These are phyloP conservation scores for Rhodotorula taiwanensis DNA, from an alignment of 768 basidiomycete genomes.

Conservation along the genomic window DNA sequence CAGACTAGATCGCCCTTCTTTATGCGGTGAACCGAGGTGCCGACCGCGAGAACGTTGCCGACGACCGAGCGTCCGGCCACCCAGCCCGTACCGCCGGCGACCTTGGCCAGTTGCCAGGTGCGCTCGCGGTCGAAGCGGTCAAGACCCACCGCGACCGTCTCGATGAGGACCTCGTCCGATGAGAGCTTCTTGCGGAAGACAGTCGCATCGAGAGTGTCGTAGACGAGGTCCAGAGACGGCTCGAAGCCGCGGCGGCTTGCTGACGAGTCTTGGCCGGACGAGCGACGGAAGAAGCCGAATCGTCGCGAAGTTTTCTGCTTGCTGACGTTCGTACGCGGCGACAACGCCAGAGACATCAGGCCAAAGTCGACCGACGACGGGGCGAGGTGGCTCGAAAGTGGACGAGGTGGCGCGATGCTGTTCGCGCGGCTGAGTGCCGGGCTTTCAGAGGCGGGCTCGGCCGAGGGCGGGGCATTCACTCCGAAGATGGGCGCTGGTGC, in stretches of 20 bases:
- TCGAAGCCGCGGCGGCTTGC: conserved; percentile 4
- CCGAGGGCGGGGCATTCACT: not conserved
- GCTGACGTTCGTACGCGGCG: conserved; percentile 14
- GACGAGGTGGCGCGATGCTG: not conserved
- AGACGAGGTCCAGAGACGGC: conserved; percentile 18
- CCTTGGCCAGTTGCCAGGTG: conserved; percentile 32
- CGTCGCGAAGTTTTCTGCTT: conserved; percentile 29
- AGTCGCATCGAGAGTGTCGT: conserved; percentile 17
- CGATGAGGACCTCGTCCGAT: conserved; percentile 38
- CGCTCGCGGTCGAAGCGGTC: conserved; percentile 38
- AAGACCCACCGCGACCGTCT: conserved; percentile 39
- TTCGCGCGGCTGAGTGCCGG: not conserved
- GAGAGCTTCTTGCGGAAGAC: conserved; percentile 19
- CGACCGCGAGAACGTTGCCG: conserved; percentile 40
- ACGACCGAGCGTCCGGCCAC: conserved; percentile 40
- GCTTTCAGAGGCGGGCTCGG: not conserved
- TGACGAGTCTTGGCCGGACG: conserved; percentile 3
- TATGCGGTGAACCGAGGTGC: conserved; percentile 22
- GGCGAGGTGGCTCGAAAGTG: not conserved
- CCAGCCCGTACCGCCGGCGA: conserved; percentile 34
- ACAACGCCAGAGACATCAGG: conserved; percentile 16
- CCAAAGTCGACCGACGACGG: not conserved
- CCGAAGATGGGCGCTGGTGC: conserved; percentile 6
- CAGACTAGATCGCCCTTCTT: conserved; percentile 40
- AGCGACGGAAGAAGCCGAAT: conserved; percentile 23